Percentiles rank a stretch among this genome's conserved stretches.
Conservation (phyloP, 2,329 filamentous ascomycete genomes). For the Didymella sp. region DNA sequence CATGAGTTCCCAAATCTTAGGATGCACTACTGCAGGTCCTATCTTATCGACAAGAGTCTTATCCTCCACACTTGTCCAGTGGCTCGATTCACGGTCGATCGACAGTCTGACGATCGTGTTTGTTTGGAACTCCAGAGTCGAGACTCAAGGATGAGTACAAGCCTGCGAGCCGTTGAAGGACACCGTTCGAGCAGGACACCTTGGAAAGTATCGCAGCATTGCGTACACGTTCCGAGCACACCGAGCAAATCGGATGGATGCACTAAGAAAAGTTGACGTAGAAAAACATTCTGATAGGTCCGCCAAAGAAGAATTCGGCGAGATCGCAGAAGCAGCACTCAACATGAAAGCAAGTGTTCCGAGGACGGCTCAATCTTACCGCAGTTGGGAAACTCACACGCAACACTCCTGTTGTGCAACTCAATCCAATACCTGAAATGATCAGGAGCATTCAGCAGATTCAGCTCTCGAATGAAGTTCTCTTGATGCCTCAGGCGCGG, state of each 20-base stretch:
- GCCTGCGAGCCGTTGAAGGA: background rate
- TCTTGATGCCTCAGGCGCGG: constrained; percentile 25
- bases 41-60: constrained; percentile 34
- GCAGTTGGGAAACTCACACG: constrained; percentile 13
- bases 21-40: constrained; percentile 25
- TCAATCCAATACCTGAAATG: constrained; percentile 22
- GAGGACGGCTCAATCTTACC: constrained; percentile 11
- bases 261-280: constrained; percentile 8
- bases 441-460: constrained; percentile 15
- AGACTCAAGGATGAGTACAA: background rate
- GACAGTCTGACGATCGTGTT: background rate
- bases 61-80: constrained; percentile 20
- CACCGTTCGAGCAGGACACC: background rate
- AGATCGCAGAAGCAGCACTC: background rate
- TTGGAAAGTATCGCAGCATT: background rate
- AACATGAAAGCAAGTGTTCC: constrained; percentile 6
- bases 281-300: constrained; percentile 2
- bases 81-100: constrained; percentile 5
- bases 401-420: constrained; percentile 9
- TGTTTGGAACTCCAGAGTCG: background rate
- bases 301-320: background rate
- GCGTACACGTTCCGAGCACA: background rate
- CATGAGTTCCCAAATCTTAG: constrained; percentile 6
- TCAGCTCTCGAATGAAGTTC: constrained; percentile 2
- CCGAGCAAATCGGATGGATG: background rate